Conservation (phyloP, 2,329 filamentous ascomycete genomes). For the Exophiala sp. region DNA sequence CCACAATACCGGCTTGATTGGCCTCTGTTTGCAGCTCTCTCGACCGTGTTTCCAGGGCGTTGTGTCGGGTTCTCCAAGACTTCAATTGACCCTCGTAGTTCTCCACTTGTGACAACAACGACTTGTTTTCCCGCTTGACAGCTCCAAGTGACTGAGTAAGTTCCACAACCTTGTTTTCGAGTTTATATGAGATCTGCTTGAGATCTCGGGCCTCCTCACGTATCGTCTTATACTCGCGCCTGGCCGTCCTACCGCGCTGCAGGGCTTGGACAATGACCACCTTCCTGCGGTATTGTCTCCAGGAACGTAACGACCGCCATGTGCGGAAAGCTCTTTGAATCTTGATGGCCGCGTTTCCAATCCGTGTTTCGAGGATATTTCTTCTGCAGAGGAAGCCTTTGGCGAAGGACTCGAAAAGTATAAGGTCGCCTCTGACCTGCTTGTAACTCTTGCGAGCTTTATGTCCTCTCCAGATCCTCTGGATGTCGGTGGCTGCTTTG, state of each 20-base stretch:
- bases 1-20: slow-evolving; percentile 94
- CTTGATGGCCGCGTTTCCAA: slow-evolving; percentile 83
- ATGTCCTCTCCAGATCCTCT: slow-evolving; percentile 89
- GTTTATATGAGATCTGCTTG: slow-evolving; percentile 98
- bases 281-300: slow-evolving; percentile 87
- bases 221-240: slow-evolving; percentile 80
- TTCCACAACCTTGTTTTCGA: slow-evolving; percentile 99
- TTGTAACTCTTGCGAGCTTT: slow-evolving; percentile 82
- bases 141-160: slow-evolving; percentile 89
- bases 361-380: slow-evolving; percentile 87
- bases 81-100: slow-evolving; percentile 96
- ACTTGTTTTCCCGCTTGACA: slow-evolving; percentile 93
- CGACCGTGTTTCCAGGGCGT: slow-evolving; percentile 79
- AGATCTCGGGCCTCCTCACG: slow-evolving; percentile 96
- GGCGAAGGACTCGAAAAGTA: slow-evolving; percentile 82
- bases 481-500: slow-evolving; percentile 89
- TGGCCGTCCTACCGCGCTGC: slow-evolving; percentile 81
- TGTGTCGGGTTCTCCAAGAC: slow-evolving; percentile 91
- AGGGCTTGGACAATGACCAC: slow-evolving; percentile 85
- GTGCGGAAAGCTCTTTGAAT: slow-evolving; percentile 91
- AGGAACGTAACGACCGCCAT: slow-evolving; percentile 70
- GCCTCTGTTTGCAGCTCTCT: slow-evolving; percentile 95
- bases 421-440: slow-evolving; percentile 74
- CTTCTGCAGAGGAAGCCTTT: slow-evolving; percentile 90
- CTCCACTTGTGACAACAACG: slow-evolving; percentile 79